Evolutionary conservation across 73 alveolate species (phyloP).

Genomic region (Paramecium sexaurelia): DNA sequence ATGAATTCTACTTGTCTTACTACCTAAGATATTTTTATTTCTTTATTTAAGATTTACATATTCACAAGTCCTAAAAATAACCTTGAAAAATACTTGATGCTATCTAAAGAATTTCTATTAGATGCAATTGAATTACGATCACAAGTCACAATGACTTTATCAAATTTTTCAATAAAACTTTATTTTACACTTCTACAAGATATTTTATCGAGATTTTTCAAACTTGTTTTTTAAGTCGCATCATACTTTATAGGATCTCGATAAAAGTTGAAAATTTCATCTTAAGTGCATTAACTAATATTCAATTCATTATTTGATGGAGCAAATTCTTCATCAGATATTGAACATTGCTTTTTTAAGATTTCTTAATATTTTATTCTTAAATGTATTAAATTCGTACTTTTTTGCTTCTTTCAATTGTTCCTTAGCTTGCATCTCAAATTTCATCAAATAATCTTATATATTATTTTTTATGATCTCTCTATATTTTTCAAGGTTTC

Average conservation of each 20-base stretch:
- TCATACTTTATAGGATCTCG: background rate
- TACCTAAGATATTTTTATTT: background rate
- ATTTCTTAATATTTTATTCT: background rate
- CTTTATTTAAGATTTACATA: background rate
- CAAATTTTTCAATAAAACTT: background rate
- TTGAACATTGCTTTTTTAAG: background rate
- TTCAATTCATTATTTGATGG: slow-evolving; percentile 10
- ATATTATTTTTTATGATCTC: background rate
- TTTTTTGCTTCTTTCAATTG: background rate
- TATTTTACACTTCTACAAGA: background rate
- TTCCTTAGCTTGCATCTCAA: background rate
- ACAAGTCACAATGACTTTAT: background rate
- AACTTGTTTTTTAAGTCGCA: background rate
- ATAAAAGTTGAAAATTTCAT: background rate
- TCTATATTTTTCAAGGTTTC: background rate
- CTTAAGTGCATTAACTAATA: slow-evolving; percentile 3
- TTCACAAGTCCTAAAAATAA: background rate
- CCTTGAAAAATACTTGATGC: background rate
- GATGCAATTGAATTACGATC: background rate
- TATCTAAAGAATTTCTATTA: background rate
- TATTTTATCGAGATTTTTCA: background rate
- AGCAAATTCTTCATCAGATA: background rate
- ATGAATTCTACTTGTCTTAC: slow-evolving; percentile 10
- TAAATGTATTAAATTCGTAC: background rate
- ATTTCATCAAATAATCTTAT: background rate